Evolutionary conservation across 805 yeast genomes (phyloP), one percentile per base, ranked within the genome.

Genomic region (Danielia oregonensis): DNA sequence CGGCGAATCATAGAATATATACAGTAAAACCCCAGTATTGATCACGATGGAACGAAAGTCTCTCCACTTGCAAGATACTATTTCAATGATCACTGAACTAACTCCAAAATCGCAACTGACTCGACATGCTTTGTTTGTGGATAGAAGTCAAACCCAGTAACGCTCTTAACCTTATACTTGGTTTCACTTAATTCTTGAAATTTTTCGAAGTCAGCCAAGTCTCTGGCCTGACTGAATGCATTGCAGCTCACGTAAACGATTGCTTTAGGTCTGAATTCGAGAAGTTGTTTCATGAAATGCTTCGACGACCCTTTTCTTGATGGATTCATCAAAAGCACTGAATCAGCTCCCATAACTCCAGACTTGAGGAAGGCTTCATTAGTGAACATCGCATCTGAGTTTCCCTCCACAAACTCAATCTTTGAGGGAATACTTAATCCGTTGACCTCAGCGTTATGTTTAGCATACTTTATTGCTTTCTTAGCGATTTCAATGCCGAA

Each of bases 91-190:
- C 24, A 16, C 17, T 17, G 17, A 26, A 33, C 29, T 27, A 46
- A 37, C 36, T 61, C 61, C 22, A 76, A 47, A 6, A 76, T 59
- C 1, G 78, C 79, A 19, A 76, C 71, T 24, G 77, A 61, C 53
- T 75, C 81, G 22, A 75, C 78, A 44, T 75, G 80, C 42, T 73
- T 74, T 1, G 81, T 74, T 43, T 75, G 81, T 2, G 81, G 80
- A 49, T 68, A 68, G 46, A 69, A 69, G 46, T 69, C 74, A 46
- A 67, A 68, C 5, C 74, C 74, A 6, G 47, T 48, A 4, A 69
- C 45, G 6, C 46, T 42, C 19, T 38, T 34, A 5, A 55, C 39
- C 10, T 22, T 37, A 34, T 55, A 55, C 8, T 42, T 34, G 10
- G 32, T 30, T 1, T 32, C 32, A 9, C 31, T 33, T 6, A 34